Evolutionary conservation across 164 flowering plant genomes (phyloP).

Genomic region (Liriodendron chinense): DNA sequence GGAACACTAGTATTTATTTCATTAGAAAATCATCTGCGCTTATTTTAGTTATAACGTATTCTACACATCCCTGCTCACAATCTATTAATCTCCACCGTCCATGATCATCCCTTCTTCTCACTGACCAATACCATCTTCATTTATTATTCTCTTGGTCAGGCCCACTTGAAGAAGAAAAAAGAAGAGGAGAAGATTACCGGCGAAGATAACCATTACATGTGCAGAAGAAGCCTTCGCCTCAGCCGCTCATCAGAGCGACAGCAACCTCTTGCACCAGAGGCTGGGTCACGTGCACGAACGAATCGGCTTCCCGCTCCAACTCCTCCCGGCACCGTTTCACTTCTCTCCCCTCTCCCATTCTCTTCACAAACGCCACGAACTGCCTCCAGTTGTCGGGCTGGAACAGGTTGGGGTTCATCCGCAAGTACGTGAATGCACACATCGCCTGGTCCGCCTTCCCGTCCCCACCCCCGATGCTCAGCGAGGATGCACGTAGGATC

Average conservation of each 20-base stretch:
- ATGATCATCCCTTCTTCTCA: neutral
- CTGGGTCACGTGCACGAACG: slow-evolving; percentile 61
- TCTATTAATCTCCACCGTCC: neutral
- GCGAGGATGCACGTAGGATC: slow-evolving; percentile 47
- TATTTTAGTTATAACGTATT: neutral
- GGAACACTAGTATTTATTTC: too few relatives aligned
- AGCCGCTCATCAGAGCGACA: slow-evolving; percentile 49
- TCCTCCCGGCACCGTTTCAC: slow-evolving; percentile 56
- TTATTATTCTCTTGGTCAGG: neutral
- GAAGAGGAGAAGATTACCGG: neutral
- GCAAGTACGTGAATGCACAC: slow-evolving; percentile 92
- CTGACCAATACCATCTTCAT: neutral
- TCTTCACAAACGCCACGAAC: slow-evolving; percentile 80
- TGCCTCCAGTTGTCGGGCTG: slow-evolving; percentile 78
- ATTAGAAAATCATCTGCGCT: neutral
- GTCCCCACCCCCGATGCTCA: slow-evolving; percentile 31
- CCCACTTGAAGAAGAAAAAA: neutral
- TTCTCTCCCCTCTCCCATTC: slow-evolving; percentile 68
- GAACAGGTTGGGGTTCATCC: slow-evolving; percentile 82
- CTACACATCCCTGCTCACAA: neutral
- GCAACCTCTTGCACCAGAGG: slow-evolving; percentile 83
- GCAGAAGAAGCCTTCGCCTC: neutral
- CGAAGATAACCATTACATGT: neutral
- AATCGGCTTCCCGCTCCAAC: slow-evolving; percentile 80
- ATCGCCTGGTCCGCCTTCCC: slow-evolving; percentile 39